Evolutionary conservation across 257 asterid genomes (phyloP).

Genomic region (Schizonepeta tenuifolia): DNA sequence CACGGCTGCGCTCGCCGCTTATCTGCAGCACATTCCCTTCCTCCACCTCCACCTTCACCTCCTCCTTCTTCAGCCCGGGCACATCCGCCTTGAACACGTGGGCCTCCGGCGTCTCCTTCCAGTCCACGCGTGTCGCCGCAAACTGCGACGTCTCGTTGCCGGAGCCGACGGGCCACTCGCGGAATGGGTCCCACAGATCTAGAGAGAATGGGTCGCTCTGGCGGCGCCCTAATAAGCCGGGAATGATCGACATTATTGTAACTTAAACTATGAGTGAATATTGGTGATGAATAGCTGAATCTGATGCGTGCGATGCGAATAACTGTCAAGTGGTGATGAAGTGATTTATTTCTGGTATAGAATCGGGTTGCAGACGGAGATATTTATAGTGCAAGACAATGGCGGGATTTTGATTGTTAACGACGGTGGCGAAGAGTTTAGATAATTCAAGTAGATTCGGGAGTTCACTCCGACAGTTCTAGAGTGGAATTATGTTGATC

Average conservation of each 20-base stretch:
- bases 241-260: slow-evolving; percentile 34
- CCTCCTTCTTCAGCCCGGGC: slow-evolving; percentile 45
- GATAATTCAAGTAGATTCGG: background rate
- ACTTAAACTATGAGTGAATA: no score
- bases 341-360: no score
- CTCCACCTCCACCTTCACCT: slow-evolving; percentile 47
- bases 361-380: background rate
- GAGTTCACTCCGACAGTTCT: background rate
- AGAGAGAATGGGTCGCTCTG: slow-evolving; percentile 34
- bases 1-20: slow-evolving; percentile 44
- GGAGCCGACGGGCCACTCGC: slow-evolving; percentile 14
- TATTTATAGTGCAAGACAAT: background rate
- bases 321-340: no score
- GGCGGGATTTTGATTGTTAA: background rate
- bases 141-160: slow-evolving; percentile 35
- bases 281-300: no score
- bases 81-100: slow-evolving; percentile 44
- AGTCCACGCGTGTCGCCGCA: slow-evolving; percentile 38
- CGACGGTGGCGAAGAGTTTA: background rate
- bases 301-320: no score
- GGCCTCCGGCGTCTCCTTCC: slow-evolving; percentile 44
- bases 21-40: slow-evolving; percentile 44
- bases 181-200: slow-evolving; percentile 33
- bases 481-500: background rate
- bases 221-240: slow-evolving; percentile 23